These are phyloP conservation scores for Meyerozyma carpophila DNA, from an alignment of 1,139 yeast genomes.

Conservation along the genomic window DNA sequence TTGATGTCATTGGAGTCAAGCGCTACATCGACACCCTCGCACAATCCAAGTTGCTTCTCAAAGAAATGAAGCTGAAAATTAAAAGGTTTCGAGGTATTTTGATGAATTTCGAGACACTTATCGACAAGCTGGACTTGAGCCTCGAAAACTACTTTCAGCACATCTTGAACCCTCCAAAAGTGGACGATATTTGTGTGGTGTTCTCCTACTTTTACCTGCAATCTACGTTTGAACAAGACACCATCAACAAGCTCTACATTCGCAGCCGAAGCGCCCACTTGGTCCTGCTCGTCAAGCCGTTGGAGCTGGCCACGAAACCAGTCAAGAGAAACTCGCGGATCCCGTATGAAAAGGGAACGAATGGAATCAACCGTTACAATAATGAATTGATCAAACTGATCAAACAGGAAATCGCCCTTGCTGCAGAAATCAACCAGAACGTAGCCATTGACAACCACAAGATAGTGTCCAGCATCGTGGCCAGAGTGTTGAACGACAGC, in stretches of 20 bases:
- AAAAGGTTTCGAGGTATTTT: constrained; percentile 47
- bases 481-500: constrained; percentile 18
- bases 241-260: constrained; percentile 38
- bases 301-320: constrained; percentile 32
- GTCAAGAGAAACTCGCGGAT: constrained; percentile 31
- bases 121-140: constrained; percentile 42
- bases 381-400: constrained; percentile 47
- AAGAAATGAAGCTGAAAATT: constrained; percentile 33
- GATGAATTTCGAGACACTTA: constrained; percentile 39
- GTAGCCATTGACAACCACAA: constrained; percentile 11
- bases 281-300: constrained; percentile 32
- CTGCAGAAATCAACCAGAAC: constrained; percentile 23
- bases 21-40: constrained; percentile 35
- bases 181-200: constrained; percentile 25
- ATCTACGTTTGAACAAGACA: constrained; percentile 10
- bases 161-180: constrained; percentile 12
- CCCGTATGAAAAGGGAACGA: constrained; percentile 57
- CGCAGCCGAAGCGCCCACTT: constrained; percentile 45
- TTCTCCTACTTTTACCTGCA: constrained; percentile 41
- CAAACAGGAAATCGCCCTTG: constrained; percentile 41
- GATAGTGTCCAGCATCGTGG: constrained; percentile 18
- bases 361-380: constrained; percentile 53
- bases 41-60: constrained; percentile 27
- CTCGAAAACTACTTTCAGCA: constrained; percentile 30
- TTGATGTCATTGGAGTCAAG: constrained; percentile 34